Evolutionary conservation across 768 basidiomycete species (phyloP), one percentile per base, ranked within the genome.

Genomic region (Podaxis mareebaensis): DNA sequence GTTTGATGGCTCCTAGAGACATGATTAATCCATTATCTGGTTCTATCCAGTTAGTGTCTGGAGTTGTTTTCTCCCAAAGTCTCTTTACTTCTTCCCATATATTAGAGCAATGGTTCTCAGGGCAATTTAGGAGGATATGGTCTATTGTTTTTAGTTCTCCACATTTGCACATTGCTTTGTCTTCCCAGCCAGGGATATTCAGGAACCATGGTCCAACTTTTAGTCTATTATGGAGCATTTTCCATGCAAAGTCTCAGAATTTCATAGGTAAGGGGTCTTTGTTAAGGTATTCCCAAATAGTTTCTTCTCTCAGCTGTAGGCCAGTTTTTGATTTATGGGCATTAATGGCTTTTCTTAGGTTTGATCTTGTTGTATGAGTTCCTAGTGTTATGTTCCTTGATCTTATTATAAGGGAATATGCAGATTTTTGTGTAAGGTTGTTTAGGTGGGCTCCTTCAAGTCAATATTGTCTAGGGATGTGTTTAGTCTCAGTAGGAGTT

Each of bases 221-320:
- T n/a, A 66, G 40, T 42, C 65, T 65, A 30, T 67, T 61, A 20
- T 70, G 66, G 11, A 68, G 57, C 17, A 51, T 55, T 55, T 65
- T 70, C 68, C 66, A 70, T n/a, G 67, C 10, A 38, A 68, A 70
- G 28, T 65, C 51, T 44, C 28, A 17, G 11, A 58, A 33, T 22
- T 63, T 65, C 28, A 61, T 59, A 3, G 64, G 15, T n/a, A 70
- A 30, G 10, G 46, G 39, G 11, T 51, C 48, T 15, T 60, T 52
- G 49, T 54, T 57, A 2, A 67, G 24, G 38, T 42, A 28, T 46
- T 58, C 53, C 67, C 66, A 68, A 30, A 70, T 68, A 0, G 5
- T 38, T 38, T 38, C 36, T 8, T 33, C 33, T 2, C 2, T 15
- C 4, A 26, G 46, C 26, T n/a, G 10, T 3, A n/a, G 8, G 0